phyloP scores from a whole-genome alignment of 805 yeast genomes.

The Hanseniaspora osmophila region DNA sequence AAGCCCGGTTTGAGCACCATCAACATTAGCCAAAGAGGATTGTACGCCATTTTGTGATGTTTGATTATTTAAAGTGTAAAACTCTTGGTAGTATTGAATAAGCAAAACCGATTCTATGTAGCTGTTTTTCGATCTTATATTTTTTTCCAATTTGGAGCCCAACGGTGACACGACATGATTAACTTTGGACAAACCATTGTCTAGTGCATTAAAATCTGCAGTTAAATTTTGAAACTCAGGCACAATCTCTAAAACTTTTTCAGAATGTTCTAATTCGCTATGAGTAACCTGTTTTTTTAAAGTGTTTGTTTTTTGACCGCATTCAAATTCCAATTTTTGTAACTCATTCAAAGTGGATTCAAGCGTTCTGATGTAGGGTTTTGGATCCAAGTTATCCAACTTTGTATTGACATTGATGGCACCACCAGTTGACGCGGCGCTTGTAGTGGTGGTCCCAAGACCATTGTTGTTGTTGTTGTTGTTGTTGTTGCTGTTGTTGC shows the following conservation, averaged over 20 bases:
- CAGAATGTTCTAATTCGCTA: conserved; percentile 53
- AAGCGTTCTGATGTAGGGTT: conserved; percentile 86
- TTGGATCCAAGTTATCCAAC: conserved; percentile 51
- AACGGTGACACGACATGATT: conserved; percentile 51
- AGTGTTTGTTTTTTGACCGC: conserved; percentile 34
- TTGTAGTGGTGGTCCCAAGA: neutral
- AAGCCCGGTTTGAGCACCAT: too few relatives aligned
- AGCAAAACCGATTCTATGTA: conserved; percentile 59
- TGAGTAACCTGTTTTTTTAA: conserved; percentile 43
- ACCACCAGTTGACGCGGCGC: too few relatives aligned
- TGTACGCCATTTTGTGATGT: too few relatives aligned
- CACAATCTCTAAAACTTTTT: conserved; percentile 44
- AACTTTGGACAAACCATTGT: conserved; percentile 35
- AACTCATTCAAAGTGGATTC: conserved; percentile 72
- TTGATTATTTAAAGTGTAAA: conserved; percentile 32
- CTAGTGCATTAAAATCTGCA: conserved; percentile 36
- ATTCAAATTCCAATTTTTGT: conserved; percentile 33
- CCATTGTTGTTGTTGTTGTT: neutral
- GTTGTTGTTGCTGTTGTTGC: neutral
- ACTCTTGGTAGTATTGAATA: conserved; percentile 63
- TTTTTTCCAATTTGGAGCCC: conserved; percentile 51
- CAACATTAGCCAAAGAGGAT: too few relatives aligned
- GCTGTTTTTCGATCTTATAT: conserved; percentile 60
- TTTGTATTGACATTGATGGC: neutral
- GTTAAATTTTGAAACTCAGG: conserved; percentile 33